Evolutionary conservation across 192 early-diverging fungal species (phyloP).

Genomic region (Entomortierella beljakovae): DNA sequence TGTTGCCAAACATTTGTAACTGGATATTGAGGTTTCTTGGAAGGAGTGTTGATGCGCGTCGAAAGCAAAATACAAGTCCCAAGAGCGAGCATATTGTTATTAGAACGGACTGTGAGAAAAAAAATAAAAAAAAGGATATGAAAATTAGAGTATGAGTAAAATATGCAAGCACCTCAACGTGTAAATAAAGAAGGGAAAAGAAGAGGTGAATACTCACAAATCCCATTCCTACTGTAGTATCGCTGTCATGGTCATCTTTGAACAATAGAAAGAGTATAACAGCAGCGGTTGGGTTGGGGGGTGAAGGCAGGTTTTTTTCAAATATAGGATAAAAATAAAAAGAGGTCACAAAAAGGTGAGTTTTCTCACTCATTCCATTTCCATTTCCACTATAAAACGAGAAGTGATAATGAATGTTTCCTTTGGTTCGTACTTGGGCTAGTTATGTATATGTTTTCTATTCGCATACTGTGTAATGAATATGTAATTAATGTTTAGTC

Average conservation of each 20-base stretch:
- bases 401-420: too few species aligned
- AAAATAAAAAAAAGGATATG: slow-evolving; percentile 2
- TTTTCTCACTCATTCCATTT: too few species aligned
- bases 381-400: too few species aligned
- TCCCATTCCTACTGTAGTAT: slow-evolving; percentile 29
- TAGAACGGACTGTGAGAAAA: slow-evolving; percentile 17
- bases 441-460: too few species aligned
- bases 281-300: too few species aligned
- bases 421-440: too few species aligned
- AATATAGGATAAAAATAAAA: too few species aligned
- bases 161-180: background rate
- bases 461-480: too few species aligned
- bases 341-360: too few species aligned
- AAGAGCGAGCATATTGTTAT: slow-evolving; percentile 27
- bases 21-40: slow-evolving; percentile 43
- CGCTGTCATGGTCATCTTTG: slow-evolving; percentile 19
- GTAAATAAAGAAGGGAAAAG: background rate
- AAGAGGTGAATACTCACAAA: slow-evolving; percentile 16
- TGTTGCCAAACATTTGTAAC: slow-evolving; percentile 29
- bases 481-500: too few species aligned
- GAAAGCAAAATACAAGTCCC: slow-evolving; percentile 42
- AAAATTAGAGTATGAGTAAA: background rate
- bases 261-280: too few species aligned
- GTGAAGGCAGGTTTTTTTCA: too few species aligned
- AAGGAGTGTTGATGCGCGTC: slow-evolving; percentile 31